Conservation (phyloP, 306 rosid genomes). For the Oxytropis ochrocephala region DNA sequence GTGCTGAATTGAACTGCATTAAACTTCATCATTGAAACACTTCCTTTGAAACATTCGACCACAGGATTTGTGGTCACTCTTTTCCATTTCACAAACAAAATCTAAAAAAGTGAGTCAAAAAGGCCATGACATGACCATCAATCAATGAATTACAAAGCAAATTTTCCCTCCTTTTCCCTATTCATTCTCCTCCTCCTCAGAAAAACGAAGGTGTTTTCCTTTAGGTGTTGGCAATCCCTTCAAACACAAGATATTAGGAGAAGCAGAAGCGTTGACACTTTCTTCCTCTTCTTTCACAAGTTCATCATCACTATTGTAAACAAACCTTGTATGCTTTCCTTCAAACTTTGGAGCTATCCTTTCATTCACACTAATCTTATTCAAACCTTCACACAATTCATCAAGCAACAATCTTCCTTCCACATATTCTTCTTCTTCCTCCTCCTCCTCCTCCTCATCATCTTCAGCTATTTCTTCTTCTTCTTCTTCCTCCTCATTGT, state of each 20-base stretch:
- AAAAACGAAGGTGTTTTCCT: constrained; percentile 77
- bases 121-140: neutral
- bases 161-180: constrained; percentile 16
- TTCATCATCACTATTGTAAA: constrained; percentile 76
- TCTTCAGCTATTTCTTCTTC: constrained; percentile 28
- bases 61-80: neutral
- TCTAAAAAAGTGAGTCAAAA: neutral
- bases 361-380: constrained; percentile 53
- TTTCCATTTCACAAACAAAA: neutral
- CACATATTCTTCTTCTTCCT: constrained; percentile 9
- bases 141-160: neutral
- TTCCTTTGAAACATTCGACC: neutral
- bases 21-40: too few species aligned
- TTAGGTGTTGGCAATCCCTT: constrained; percentile 75
- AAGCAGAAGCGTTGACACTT: neutral
- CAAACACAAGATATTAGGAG: constrained; percentile 39
- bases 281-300: constrained; percentile 42
- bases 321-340: constrained; percentile 71
- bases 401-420: constrained; percentile 31
- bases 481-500: constrained; percentile 45
- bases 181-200: constrained; percentile 7
- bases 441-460: constrained; percentile 19
- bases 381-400: constrained; percentile 57
- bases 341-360: constrained; percentile 31
- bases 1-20: too few species aligned